Conservation (phyloP, 2,329 filamentous ascomycete genomes). For the Ophiostoma novo-ulmi region DNA sequence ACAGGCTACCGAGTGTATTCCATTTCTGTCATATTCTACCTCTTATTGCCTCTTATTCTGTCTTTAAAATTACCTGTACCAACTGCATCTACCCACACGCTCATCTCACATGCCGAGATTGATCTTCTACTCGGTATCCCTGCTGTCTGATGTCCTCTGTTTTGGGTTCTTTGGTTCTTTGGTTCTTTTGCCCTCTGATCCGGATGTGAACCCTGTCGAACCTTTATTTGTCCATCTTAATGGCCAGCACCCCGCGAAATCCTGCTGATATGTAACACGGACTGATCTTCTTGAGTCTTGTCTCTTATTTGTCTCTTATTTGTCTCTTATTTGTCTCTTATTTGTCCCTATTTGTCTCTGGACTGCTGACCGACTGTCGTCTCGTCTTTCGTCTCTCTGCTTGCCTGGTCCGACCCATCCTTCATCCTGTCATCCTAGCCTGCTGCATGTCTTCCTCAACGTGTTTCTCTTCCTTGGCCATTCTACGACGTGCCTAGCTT, state of each 20-base stretch:
- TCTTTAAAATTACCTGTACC: neutral
- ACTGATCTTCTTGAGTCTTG: neutral
- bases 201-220: neutral
- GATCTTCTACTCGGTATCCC: neutral
- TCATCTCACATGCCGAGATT: neutral
- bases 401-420: neutral
- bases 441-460: slow-evolving; percentile 6
- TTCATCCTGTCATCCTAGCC: neutral
- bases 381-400: neutral
- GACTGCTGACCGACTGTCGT: neutral
- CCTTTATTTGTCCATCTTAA: neutral
- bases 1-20: neutral
- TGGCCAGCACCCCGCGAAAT: neutral
- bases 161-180: neutral
- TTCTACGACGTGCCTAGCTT: neutral
- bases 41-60: neutral
- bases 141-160: neutral
- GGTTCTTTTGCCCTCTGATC: neutral
- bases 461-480: neutral
- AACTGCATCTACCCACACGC: neutral
- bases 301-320: neutral
- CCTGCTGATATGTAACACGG: slow-evolving; percentile 3
- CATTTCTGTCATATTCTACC: neutral
- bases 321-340: neutral
- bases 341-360: neutral